phyloP scores from a whole-genome alignment of 805 yeast genomes.

The Priceomyces castillae region DNA sequence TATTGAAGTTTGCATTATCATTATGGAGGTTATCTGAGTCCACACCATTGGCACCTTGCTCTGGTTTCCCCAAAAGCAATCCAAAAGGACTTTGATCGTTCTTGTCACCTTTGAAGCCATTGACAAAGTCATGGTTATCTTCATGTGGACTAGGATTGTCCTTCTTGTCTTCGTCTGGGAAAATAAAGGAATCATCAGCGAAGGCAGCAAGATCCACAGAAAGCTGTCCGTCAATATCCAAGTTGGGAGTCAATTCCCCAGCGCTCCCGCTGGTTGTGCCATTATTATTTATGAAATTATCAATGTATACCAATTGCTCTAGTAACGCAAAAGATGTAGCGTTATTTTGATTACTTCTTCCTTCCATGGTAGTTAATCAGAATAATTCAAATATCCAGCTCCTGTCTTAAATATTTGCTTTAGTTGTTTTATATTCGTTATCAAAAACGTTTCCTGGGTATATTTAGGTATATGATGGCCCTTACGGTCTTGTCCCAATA shows the following conservation, averaged over 20 bases:
- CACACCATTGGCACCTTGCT: neutral
- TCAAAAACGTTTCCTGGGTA: no score
- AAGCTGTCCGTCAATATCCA: conserved; percentile 39
- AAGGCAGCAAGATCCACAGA: conserved; percentile 69
- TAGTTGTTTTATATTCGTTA: no score
- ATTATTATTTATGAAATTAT: conserved; percentile 61
- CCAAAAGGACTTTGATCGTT: neutral
- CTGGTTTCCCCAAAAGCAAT: neutral
- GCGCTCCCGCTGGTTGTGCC: conserved; percentile 10
- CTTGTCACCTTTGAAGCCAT: neutral
- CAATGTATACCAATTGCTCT: conserved; percentile 79
- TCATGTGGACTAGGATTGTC: conserved; percentile 11
- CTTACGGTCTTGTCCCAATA: no score
- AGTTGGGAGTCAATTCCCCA: conserved; percentile 37
- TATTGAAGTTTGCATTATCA: neutral
- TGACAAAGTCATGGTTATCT: conserved; percentile 3
- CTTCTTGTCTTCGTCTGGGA: conserved; percentile 76
- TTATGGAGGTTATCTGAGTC: neutral
- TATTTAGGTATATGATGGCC: no score
- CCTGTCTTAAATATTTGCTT: no score
- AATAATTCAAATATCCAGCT: neutral
- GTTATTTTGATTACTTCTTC: conserved; percentile 2
- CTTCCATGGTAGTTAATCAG: conserved; percentile 1
- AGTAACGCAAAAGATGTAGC: conserved; percentile 45
- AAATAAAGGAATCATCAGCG: conserved; percentile 77